Evolutionary conservation across 108 stramenopile genomes (phyloP).

Genomic region (Pseudonitzschia multiseries): DNA sequence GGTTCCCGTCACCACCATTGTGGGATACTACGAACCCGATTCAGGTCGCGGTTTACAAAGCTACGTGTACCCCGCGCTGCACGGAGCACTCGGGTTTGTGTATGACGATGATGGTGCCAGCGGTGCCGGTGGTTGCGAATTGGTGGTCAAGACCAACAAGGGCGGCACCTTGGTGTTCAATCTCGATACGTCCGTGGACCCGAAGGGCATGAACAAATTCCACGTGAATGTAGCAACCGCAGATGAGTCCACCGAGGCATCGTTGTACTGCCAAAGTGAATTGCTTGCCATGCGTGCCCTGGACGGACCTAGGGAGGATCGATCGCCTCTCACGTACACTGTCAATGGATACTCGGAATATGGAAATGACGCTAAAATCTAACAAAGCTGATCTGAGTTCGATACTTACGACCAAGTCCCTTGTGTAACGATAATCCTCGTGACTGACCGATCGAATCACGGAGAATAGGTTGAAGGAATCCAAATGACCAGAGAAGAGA

Average conservation of each 20-base stretch:
- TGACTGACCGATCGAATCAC: too few species aligned
- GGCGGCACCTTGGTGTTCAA: background rate
- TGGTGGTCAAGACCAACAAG: constrained; percentile 1
- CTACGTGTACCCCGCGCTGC: constrained; percentile 1
- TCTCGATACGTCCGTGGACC: background rate
- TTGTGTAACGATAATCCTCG: too few species aligned
- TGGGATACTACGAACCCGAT: constrained; percentile 10
- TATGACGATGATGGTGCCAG: background rate
- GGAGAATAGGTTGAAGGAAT: too few species aligned
- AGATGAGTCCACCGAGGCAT: background rate
- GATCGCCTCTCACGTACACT: background rate
- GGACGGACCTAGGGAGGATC: background rate
- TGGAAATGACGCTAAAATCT: too few species aligned
- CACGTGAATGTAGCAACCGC: constrained; percentile 2
- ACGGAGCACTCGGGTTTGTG: constrained; percentile 2
- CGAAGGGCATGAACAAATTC: constrained; percentile 10
- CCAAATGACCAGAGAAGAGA: too few species aligned
- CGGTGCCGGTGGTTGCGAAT: constrained; percentile 1
- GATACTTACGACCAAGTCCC: too few species aligned
- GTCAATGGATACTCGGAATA: background rate
- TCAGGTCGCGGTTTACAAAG: background rate
- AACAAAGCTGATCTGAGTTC: too few species aligned
- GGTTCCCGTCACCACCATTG: constrained; percentile 3
- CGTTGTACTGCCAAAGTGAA: background rate
- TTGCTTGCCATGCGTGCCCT: background rate